These are phyloP conservation scores for Pythium dissimile DNA, from an alignment of 352 stramenopile genomes.

Conservation along the genomic window DNA sequence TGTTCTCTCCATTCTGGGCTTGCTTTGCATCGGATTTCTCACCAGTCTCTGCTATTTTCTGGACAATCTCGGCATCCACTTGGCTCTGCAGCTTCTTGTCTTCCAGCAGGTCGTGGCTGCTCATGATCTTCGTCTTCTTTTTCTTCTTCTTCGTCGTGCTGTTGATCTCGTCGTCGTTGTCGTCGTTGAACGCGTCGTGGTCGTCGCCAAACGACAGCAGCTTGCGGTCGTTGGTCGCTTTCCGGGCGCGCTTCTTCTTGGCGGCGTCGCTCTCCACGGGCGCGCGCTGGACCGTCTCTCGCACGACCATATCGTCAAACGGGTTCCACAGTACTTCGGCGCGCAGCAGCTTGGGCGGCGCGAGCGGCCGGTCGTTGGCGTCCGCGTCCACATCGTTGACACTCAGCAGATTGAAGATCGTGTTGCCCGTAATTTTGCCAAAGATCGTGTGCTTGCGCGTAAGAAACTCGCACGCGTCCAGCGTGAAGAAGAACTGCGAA, in stretches of 20 bases:
- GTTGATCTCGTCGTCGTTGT: slow-evolving; percentile 72
- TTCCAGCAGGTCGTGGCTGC: slow-evolving; percentile 66
- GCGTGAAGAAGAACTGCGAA: slow-evolving; percentile 98
- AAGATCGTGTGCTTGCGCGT: slow-evolving; percentile 96
- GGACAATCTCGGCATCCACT: slow-evolving; percentile 52
- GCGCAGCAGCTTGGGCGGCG: slow-evolving; percentile 72
- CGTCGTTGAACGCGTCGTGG: slow-evolving; percentile 47
- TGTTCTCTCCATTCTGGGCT: slow-evolving; percentile 1
- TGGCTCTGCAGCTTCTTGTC: slow-evolving; percentile 62
- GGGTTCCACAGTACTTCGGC: slow-evolving; percentile 94
- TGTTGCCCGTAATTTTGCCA: slow-evolving; percentile 92
- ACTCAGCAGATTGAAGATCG: slow-evolving; percentile 97
- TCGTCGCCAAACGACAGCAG: slow-evolving; percentile 96
- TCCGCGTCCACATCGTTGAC: slow-evolving; percentile 88
- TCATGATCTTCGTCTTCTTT: slow-evolving; percentile 64
- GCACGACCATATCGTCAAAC: slow-evolving; percentile 93
- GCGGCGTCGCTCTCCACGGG: slow-evolving; percentile 23
- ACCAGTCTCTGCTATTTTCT: slow-evolving; percentile 45
- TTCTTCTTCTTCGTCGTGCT: slow-evolving; percentile 38
- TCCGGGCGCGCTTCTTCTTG: slow-evolving; percentile 80
- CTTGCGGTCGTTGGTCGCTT: slow-evolving; percentile 92
- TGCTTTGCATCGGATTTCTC: slow-evolving; percentile 1
- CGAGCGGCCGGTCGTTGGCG: slow-evolving; percentile 70
- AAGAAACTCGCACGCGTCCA: slow-evolving; percentile 93
- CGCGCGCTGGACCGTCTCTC: slow-evolving; percentile 29